Conservation (phyloP, 1,139 yeast species). For the Groenewaldozyma auringiensis region DNA sequence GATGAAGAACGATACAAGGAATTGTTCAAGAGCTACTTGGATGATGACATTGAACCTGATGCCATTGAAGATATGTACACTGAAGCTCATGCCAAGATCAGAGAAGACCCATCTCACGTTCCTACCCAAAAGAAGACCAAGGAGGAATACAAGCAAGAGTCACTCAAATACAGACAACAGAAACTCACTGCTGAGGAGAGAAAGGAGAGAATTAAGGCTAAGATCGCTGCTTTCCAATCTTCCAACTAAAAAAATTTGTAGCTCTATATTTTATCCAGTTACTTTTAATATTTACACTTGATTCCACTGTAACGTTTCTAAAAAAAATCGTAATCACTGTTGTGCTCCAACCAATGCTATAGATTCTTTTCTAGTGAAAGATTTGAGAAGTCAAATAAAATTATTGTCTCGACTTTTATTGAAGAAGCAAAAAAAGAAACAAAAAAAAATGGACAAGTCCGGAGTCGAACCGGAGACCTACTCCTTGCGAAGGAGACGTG, state of each 20-base stretch:
- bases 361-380: no score
- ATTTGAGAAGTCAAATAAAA: not conserved
- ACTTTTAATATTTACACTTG: no score
- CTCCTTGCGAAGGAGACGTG: conserved; percentile 23
- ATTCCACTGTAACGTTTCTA: no score
- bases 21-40: conserved; percentile 94
- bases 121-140: conserved; percentile 92
- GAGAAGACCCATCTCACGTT: conserved; percentile 83
- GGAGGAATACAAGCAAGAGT: conserved; percentile 97
- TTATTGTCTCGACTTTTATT: no score
- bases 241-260: conserved; percentile 13
- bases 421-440: no score
- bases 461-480: conserved; percentile 24
- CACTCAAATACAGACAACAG: conserved; percentile 82
- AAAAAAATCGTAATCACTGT: no score
- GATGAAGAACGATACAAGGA: conserved; percentile 99
- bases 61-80: conserved; percentile 91
- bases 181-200: conserved; percentile 92
- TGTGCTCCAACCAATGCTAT: no score
- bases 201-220: conserved; percentile 78
- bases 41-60: conserved; percentile 96
- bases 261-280: no score
- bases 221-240: conserved; percentile 54
- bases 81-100: conserved; percentile 91
- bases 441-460: conserved; percentile 19